phyloP scores from a whole-genome alignment of 2,329 filamentous ascomycete genomes.

The Myriosclerotinia curreyana region DNA sequence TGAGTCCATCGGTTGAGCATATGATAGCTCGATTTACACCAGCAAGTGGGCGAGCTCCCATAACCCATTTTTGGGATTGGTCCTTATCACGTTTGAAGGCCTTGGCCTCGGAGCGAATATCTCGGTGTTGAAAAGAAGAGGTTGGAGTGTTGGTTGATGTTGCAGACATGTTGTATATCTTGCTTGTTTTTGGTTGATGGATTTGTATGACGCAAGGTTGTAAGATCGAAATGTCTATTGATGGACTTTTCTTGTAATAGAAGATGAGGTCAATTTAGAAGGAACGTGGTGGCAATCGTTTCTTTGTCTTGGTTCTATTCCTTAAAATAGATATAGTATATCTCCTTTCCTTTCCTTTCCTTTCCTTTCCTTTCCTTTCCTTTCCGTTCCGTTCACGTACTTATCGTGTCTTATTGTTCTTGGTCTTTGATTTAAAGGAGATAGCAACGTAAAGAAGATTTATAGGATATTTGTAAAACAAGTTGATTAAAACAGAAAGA shows the following conservation, averaged over 20 bases:
- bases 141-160: slow-evolving; percentile 36
- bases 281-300: background rate
- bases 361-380: too few relatives aligned
- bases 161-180: slow-evolving; percentile 23
- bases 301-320: slow-evolving; percentile 18
- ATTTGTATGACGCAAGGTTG: background rate
- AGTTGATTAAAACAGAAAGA: background rate
- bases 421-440: slow-evolving; percentile 3
- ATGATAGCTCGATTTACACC: slow-evolving; percentile 25
- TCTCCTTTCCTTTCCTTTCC: slow-evolving; percentile 1
- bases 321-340: slow-evolving; percentile 8
- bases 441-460: background rate
- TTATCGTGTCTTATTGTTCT: background rate
- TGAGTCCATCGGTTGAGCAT: slow-evolving; percentile 4
- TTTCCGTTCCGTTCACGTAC: slow-evolving; percentile 12
- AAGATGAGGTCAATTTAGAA: background rate
- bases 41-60: slow-evolving; percentile 30
- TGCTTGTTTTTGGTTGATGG: background rate
- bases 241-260: background rate
- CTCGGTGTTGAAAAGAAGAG: slow-evolving; percentile 32
- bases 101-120: slow-evolving; percentile 36
- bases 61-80: slow-evolving; percentile 35
- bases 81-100: slow-evolving; percentile 38
- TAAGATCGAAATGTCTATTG: background rate
- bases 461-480: background rate